Conservation (phyloP, 2,329 filamentous ascomycete species). For the Colletotrichum australisinense region DNA sequence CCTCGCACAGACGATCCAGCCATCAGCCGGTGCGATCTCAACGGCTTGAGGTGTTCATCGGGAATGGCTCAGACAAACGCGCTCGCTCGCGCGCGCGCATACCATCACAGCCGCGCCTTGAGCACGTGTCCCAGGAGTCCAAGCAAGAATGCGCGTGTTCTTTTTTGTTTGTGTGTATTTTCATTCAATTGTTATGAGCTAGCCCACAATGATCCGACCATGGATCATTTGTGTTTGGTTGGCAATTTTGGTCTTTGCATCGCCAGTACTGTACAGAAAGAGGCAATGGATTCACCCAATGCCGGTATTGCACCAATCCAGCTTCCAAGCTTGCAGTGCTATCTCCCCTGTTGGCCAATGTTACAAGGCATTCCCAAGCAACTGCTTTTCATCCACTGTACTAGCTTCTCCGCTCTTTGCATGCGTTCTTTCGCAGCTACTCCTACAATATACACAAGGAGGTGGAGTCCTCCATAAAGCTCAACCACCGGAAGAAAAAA, state of each 20-base stretch:
- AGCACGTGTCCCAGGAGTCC: slow-evolving; percentile 11
- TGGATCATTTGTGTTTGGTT: slow-evolving; percentile 16
- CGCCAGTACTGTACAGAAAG: slow-evolving; percentile 35
- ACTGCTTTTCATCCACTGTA: slow-evolving; percentile 33
- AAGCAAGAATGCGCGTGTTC: background rate
- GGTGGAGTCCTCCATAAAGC: slow-evolving; percentile 32
- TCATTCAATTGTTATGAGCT: slow-evolving; percentile 33
- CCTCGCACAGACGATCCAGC: slow-evolving; percentile 20
- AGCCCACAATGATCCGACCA: slow-evolving; percentile 28
- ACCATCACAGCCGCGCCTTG: slow-evolving; percentile 3
- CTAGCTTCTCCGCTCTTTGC: slow-evolving; percentile 22
- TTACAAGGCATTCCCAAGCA: slow-evolving; percentile 33
- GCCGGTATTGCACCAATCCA: slow-evolving; percentile 26
- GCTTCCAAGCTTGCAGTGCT: slow-evolving; percentile 36
- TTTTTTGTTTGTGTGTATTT: slow-evolving; percentile 31
- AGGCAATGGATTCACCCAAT: slow-evolving; percentile 32
- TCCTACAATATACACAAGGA: slow-evolving; percentile 34
- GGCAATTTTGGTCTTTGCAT: slow-evolving; percentile 26
- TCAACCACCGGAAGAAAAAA: background rate
- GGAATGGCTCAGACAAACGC: slow-evolving; percentile 12
- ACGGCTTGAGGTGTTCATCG: background rate
- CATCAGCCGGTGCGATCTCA: background rate
- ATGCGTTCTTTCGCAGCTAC: slow-evolving; percentile 23
- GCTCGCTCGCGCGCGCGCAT: slow-evolving; percentile 5
- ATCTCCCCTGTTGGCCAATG: slow-evolving; percentile 24